Evolutionary conservation across 441 rosid species (phyloP).

Genomic region (Aleurites moluccanus): DNA sequence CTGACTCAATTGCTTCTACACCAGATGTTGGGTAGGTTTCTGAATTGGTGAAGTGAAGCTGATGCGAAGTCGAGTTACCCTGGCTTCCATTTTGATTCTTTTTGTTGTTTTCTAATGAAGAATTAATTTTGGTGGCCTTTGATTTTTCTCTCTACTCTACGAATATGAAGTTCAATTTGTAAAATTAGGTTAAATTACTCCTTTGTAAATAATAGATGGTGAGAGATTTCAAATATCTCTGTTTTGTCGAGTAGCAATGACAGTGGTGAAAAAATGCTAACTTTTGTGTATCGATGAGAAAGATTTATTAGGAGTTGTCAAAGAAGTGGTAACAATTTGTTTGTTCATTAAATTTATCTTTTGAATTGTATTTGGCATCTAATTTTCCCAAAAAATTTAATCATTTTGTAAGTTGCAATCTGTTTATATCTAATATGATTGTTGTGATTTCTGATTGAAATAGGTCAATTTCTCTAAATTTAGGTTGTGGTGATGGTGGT

Average conservation of each 20-base stretch:
- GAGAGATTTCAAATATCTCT: conserved; percentile 18
- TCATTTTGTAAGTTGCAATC: conserved; percentile 12
- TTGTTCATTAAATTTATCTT: conserved; percentile 5
- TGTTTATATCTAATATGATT: conserved; percentile 10
- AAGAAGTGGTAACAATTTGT: conserved; percentile 28
- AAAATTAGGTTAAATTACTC: not conserved
- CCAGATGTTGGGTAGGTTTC: conserved; percentile 88
- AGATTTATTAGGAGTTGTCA: conserved; percentile 32
- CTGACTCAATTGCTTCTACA: conserved; percentile 26
- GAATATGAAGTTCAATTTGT: too few species aligned
- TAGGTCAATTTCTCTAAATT: too few species aligned
- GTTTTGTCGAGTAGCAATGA: too few species aligned
- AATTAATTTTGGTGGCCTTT: conserved; percentile 24
- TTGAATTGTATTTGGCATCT: conserved; percentile 14
- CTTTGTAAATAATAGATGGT: conserved; percentile 31
- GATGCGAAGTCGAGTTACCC: not conserved
- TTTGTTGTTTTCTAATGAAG: conserved; percentile 1
- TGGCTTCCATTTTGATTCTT: not conserved
- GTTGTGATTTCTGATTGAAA: too few species aligned
- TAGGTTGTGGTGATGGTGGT: too few species aligned
- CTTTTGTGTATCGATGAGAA: conserved; percentile 23
- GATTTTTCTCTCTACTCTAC: conserved; percentile 29
- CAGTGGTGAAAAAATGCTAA: not conserved
- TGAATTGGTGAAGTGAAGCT: conserved; percentile 48
- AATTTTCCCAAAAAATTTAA: not conserved